Conservation (phyloP, 2,329 filamentous ascomycete genomes). For the Bimuria novae-zelandiae region DNA sequence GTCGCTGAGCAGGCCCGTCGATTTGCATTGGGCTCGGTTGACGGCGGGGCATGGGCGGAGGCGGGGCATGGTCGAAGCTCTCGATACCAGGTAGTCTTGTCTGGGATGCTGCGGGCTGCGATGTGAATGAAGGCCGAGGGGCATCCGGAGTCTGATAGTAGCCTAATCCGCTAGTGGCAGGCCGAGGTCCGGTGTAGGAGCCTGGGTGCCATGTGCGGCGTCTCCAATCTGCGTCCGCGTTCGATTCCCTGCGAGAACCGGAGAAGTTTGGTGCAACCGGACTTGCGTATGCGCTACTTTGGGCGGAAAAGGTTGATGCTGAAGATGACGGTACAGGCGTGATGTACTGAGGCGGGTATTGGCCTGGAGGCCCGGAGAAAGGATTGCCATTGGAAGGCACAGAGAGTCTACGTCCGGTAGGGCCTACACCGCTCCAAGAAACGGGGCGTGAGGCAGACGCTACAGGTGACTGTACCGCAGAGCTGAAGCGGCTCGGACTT, state of each 20-base stretch:
- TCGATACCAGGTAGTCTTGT: slow-evolving; percentile 87
- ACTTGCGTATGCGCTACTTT: slow-evolving; percentile 65
- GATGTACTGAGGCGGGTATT: slow-evolving; percentile 62
- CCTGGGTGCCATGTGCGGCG: slow-evolving; percentile 91
- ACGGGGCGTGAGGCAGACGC: slow-evolving; percentile 70
- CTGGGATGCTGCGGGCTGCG: slow-evolving; percentile 60
- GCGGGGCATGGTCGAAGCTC: slow-evolving; percentile 80
- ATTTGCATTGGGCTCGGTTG: slow-evolving; percentile 78
- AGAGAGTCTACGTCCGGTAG: slow-evolving; percentile 75
- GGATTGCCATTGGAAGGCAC: slow-evolving; percentile 77
- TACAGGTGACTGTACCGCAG: slow-evolving; percentile 72
- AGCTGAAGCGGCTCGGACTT: slow-evolving; percentile 72
- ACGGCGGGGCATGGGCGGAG: slow-evolving; percentile 65
- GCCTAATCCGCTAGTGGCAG: slow-evolving; percentile 73
- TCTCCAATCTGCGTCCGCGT: slow-evolving; percentile 76
- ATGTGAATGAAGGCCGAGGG: slow-evolving; percentile 60
- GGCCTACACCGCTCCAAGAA: slow-evolving; percentile 72
- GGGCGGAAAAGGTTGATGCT: slow-evolving; percentile 59
- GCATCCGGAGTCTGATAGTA: slow-evolving; percentile 74
- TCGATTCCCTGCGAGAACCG: slow-evolving; percentile 69
- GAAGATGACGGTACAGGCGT: slow-evolving; percentile 61
- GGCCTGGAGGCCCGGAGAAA: slow-evolving; percentile 69
- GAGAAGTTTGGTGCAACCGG: slow-evolving; percentile 68
- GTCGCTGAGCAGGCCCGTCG: slow-evolving; percentile 58
- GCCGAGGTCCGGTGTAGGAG: slow-evolving; percentile 62